Conservation (phyloP, 2,329 filamentous ascomycete species). For the Fusarium sp. region DNA sequence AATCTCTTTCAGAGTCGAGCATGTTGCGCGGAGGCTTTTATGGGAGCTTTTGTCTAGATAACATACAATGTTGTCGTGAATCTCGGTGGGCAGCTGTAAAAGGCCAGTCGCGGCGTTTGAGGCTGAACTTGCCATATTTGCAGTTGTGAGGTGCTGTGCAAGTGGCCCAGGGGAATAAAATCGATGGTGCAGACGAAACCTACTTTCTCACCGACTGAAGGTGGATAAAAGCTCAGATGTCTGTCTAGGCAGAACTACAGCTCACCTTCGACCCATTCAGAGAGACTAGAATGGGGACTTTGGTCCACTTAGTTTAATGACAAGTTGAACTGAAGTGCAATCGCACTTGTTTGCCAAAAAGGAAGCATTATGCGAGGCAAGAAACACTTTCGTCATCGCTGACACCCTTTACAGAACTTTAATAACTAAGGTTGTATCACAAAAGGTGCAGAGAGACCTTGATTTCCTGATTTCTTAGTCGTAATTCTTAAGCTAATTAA, state of each 20-base stretch:
- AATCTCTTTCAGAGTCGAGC: neutral
- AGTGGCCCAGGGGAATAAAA: neutral
- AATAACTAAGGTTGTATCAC: neutral
- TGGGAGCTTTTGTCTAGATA: neutral
- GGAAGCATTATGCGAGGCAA: neutral
- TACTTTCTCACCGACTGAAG: too few species aligned
- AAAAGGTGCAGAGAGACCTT: neutral
- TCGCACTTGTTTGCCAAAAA: neutral
- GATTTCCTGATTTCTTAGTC: slow-evolving; percentile 18
- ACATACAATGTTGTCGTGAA: neutral
- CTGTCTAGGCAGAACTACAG: too few species aligned
- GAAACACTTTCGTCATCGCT: slow-evolving; percentile 8
- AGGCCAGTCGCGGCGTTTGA: neutral
- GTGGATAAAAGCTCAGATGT: too few species aligned
- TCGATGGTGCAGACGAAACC: too few species aligned
- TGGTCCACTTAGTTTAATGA: neutral
- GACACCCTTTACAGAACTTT: neutral
- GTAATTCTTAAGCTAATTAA: neutral
- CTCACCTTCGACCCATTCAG: neutral
- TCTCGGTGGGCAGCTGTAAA: neutral
- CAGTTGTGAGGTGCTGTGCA: neutral
- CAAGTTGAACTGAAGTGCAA: neutral
- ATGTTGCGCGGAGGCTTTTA: neutral
- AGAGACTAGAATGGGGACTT: neutral
- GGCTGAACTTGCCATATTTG: neutral